phyloP scores from a whole-genome alignment of 371 early-diverging fungal genomes.

The Blastocladiella emersonii region DNA sequence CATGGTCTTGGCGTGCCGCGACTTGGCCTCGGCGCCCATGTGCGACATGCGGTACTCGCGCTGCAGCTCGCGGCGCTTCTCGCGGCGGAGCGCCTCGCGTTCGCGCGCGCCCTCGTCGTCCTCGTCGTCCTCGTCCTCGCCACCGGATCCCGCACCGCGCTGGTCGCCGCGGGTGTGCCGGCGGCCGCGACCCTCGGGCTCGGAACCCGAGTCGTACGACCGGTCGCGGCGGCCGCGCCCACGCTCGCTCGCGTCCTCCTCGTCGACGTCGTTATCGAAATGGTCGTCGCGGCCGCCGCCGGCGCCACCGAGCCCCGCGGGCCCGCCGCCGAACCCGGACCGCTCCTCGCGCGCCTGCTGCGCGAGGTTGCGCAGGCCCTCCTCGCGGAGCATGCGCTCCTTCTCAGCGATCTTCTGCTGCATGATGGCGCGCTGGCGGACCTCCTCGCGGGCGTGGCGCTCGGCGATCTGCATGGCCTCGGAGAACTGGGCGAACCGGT shows the following conservation, averaged over 20 bases:
- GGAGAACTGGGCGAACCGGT: conserved; percentile 87
- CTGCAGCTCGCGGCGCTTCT: conserved; percentile 69
- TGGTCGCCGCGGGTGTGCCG: conserved; percentile 5
- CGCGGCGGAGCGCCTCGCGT: conserved; percentile 77
- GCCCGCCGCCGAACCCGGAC: conserved; percentile 18
- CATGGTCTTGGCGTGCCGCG: conserved; percentile 32
- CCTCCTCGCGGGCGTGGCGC: conserved; percentile 86
- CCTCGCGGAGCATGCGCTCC: conserved; percentile 87
- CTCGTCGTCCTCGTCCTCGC: conserved; percentile 22
- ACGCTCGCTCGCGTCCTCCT: too few relatives aligned
- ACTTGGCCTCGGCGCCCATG: conserved; percentile 79
- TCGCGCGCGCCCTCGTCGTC: conserved; percentile 48
- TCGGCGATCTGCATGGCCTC: conserved; percentile 90
- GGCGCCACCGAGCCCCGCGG: neutral
- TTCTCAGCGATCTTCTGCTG: conserved; percentile 83
- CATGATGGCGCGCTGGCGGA: conserved; percentile 73
- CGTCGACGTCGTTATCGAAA: neutral
- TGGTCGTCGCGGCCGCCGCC: conserved; percentile 7
- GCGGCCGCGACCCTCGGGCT: too few relatives aligned
- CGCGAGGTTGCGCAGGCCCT: conserved; percentile 69
- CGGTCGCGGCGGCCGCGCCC: too few relatives aligned
- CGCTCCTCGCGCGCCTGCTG: conserved; percentile 77
- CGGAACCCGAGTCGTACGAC: too few relatives aligned
- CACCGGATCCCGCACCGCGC: conserved; percentile 2
- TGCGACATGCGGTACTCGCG: conserved; percentile 74